Percentiles rank a stretch among this genome's conserved stretches.
Conservation (phyloP, 2,329 filamentous ascomycete genomes). For the Neobulgaria alba region DNA sequence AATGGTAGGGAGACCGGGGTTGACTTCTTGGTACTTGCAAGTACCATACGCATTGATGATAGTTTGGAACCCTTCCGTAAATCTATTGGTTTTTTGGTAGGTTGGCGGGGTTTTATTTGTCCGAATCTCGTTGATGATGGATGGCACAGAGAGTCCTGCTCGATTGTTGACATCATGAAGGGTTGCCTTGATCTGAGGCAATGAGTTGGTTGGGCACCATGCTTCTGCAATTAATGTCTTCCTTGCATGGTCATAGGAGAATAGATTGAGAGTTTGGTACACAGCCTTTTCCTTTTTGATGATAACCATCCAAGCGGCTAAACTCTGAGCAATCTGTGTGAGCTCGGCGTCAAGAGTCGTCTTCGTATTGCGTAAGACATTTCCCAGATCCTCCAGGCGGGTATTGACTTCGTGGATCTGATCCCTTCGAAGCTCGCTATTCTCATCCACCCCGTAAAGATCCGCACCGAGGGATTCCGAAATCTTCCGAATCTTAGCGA, state of each 20-base stretch:
- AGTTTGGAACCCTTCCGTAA: slow-evolving; percentile 95
- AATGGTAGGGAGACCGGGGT: slow-evolving; percentile 89
- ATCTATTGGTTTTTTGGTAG: slow-evolving; percentile 96
- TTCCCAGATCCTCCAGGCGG: slow-evolving; percentile 81
- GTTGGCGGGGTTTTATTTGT: slow-evolving; percentile 97
- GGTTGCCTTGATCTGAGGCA: slow-evolving; percentile 83
- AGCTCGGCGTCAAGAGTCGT: slow-evolving; percentile 87
- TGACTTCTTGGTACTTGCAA: slow-evolving; percentile 94
- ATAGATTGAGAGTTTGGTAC: slow-evolving; percentile 89
- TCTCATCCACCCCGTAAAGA: slow-evolving; percentile 95
- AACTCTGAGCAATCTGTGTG: slow-evolving; percentile 81
- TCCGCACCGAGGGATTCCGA: slow-evolving; percentile 95
- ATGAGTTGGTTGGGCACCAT: slow-evolving; percentile 89
- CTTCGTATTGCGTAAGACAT: slow-evolving; percentile 91
- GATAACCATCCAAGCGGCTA: slow-evolving; percentile 95
- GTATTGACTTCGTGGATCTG: slow-evolving; percentile 98
- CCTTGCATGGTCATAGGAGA: slow-evolving; percentile 91
- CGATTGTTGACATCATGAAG: slow-evolving; percentile 95
- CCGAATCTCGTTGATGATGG: slow-evolving; percentile 94
- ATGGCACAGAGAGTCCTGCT: slow-evolving; percentile 91
- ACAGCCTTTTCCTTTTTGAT: slow-evolving; percentile 98
- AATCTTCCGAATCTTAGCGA: slow-evolving; percentile 98
- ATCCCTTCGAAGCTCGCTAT: slow-evolving; percentile 87
- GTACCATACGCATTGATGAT: slow-evolving; percentile 99
- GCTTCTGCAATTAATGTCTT: slow-evolving; percentile 97